These are phyloP conservation scores for Eucalyptus erythrocorys DNA, from an alignment of 345 rosid species.

Conservation along the genomic window DNA sequence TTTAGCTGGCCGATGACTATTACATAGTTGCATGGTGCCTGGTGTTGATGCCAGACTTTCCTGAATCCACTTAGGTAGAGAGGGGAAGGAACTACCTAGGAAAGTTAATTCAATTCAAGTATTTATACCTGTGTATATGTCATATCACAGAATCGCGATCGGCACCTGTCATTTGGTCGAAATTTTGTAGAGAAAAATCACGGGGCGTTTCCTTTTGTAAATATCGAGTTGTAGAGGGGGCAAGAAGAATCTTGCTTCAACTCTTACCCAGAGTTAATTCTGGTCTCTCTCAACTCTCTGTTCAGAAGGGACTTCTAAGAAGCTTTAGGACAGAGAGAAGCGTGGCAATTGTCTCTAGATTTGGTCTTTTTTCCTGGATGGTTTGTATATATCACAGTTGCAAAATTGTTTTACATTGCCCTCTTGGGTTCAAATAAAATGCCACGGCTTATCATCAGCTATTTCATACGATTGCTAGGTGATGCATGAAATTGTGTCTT, in stretches of 20 bases:
- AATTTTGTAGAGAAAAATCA: constrained; percentile 38
- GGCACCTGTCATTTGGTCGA: not conserved
- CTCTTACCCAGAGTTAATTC: not conserved
- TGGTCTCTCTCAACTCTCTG: not conserved
- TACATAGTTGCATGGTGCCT: not conserved
- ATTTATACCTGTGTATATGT: not conserved
- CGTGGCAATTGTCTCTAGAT: not conserved
- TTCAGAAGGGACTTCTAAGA: not conserved
- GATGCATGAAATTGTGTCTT: not conserved
- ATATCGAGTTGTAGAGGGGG: constrained; percentile 37
- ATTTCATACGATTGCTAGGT: not conserved
- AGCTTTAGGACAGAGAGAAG: not conserved
- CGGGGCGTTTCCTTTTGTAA: constrained; percentile 34
- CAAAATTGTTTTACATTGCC: not conserved
- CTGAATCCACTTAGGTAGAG: not conserved
- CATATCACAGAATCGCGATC: not conserved
- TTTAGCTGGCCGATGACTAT: not conserved
- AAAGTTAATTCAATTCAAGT: not conserved
- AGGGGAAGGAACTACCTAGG: not conserved
- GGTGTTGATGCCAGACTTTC: not conserved
- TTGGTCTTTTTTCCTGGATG: not conserved
- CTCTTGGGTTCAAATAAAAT: not conserved
- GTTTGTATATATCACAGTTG: not conserved
- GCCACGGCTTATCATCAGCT: not conserved
- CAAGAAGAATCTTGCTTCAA: not conserved